Evolutionary conservation across 495 filamentous ascomycete species (phyloP), one percentile per base, ranked within the genome.

Genomic region (Aspergillus taichungensis): DNA sequence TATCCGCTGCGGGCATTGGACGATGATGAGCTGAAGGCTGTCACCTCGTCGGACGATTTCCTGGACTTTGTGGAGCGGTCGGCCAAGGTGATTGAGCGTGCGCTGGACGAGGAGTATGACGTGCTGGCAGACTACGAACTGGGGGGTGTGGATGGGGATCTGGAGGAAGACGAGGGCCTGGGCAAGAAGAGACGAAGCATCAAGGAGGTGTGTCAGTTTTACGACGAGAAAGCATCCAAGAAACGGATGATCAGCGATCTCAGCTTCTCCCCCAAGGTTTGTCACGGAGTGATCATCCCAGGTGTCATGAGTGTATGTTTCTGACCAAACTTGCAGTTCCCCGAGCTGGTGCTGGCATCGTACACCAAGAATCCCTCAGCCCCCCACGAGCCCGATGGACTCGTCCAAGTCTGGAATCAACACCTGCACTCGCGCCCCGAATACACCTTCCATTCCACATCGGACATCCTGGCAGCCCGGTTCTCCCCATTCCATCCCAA

Each of bases 401-500:
- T 99, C 31, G 80, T 99, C 27, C 89, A 96, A 59, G 80, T 99
- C 34, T 99, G 92, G 92, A 99, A 96, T 63, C 74, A 88, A 62
- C 90, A 97, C 56, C 77, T 96, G 42, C 89, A 88, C 45, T 85
- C 87, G 51, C 84, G 92, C 35, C 87, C 92, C 1, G 92, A 99
- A 72, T 97, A 91, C 62, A 83, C 94, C 37, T 96, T 97, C 61
- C 88, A 95, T 64, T 90, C 89, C 7, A 89, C 90, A 39, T 95
- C 90, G 41, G 94, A 99, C 66, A 89, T 99, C 40, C 76, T 97
- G 12, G 82, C 89, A 0, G 91, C 92, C 46, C 91, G 90, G 56
- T 99, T 97, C 67, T 96, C 92, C 14, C 94, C 92, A 0, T 95
- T 95, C 62, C 94, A 97, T 56, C 91, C 92, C 3, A 94, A 92